A percentile compares a stretch with the other conserved stretches of the same genome.
phyloP scores from a whole-genome alignment of 1,284 basidiomycete species.

The Caloboletus firmus region DNA sequence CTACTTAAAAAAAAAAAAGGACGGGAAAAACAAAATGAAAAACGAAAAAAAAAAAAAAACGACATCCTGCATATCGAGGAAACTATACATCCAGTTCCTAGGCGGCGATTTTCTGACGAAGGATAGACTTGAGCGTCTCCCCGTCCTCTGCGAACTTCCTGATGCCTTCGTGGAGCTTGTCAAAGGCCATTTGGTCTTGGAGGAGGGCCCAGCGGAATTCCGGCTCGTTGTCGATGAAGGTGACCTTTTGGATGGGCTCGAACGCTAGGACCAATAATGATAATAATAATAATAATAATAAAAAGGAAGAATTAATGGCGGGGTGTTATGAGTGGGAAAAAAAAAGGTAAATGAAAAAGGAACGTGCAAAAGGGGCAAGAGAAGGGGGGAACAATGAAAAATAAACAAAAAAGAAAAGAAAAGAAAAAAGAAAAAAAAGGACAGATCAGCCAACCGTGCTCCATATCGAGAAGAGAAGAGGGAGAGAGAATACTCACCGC shows the following conservation, averaged over 20 bases:
- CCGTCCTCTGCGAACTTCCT: constrained; percentile 97
- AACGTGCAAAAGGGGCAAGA: not conserved
- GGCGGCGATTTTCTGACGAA: constrained; percentile 72
- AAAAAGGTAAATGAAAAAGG: not conserved
- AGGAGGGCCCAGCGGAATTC: constrained; percentile 95
- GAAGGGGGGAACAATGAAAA: not conserved
- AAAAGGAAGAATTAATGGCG: no score
- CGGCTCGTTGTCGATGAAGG: constrained; percentile 91
- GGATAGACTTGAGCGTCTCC: constrained; percentile 80
- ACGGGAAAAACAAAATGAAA: not conserved
- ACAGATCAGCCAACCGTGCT: constrained; percentile 4
- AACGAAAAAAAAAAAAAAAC: no score
- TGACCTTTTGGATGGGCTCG: no score
- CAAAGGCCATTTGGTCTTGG: constrained; percentile 92
- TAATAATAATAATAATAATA: no score
- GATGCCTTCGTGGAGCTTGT: constrained; percentile 97
- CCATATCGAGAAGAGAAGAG: not conserved
- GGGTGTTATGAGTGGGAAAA: not conserved
- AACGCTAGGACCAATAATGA: no score
- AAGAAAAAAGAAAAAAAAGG: not conserved
- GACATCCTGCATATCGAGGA: no score
- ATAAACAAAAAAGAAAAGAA: no score
- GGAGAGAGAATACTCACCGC: constrained; percentile 48
- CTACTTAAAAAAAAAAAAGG: no score
- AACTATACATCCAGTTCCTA: no score